These are phyloP conservation scores for Lophiostoma macrostomum DNA, from an alignment of 495 filamentous ascomycete species.

Conservation along the genomic window DNA sequence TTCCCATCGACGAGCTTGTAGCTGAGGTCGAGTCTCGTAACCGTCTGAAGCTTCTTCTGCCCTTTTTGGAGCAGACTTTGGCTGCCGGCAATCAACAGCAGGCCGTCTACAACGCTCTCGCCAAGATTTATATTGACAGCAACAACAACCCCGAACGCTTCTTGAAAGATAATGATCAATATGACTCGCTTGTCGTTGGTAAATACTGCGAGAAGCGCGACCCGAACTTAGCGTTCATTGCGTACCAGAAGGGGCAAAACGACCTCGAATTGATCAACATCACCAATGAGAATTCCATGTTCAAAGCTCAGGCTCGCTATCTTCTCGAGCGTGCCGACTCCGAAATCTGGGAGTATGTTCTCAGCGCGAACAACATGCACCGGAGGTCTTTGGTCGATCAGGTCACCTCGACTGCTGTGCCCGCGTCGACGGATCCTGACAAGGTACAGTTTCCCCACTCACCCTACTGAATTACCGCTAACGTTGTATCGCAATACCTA, in stretches of 20 bases:
- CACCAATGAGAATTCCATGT: constrained; percentile 99
- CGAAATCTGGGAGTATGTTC: constrained; percentile 92
- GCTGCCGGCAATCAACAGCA: constrained; percentile 93
- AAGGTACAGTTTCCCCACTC: no score
- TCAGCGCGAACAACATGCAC: constrained; percentile 93
- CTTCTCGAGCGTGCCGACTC: constrained; percentile 83
- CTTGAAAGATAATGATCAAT: constrained; percentile 95
- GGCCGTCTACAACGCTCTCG: constrained; percentile 95
- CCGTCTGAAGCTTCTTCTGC: constrained; percentile 89
- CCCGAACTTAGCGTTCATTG: constrained; percentile 93
- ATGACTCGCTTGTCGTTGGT: constrained; percentile 87
- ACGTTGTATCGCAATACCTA: no score
- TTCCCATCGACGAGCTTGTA: constrained; percentile 96
- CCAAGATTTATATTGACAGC: constrained; percentile 99
- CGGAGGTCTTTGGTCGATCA: constrained; percentile 92
- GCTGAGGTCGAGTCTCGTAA: constrained; percentile 93
- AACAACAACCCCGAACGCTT: constrained; percentile 99
- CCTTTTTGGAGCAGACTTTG: constrained; percentile 92
- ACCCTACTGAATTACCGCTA: no score
- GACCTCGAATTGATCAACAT: constrained; percentile 96
- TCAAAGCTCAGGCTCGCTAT: constrained; percentile 92
- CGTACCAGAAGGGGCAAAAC: constrained; percentile 95
- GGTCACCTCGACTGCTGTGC: constrained; percentile 93
- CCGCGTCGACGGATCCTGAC: constrained; percentile 88
- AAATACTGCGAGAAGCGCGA: constrained; percentile 99